Evolutionary conservation across 2,329 filamentous ascomycete species (phyloP).

Genomic region (Lasiodiplodia theobromae): DNA sequence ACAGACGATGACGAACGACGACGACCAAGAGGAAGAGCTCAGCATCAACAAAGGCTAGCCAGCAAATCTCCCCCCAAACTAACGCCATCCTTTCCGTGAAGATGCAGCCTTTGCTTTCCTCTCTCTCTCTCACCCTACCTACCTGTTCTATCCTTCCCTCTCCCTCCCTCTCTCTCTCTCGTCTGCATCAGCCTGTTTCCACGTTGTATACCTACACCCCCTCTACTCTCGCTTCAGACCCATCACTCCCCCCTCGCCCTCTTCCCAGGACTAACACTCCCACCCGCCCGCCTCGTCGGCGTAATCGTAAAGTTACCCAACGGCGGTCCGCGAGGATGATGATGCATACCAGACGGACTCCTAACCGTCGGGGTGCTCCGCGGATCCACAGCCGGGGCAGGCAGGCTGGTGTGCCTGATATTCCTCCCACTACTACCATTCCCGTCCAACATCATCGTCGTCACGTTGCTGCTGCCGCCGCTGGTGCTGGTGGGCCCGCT

Average conservation of each 20-base stretch:
- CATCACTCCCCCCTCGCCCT: constrained; percentile 14
- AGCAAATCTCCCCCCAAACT: too few relatives aligned
- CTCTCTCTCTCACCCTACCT: neutral
- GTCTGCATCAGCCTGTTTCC: too few relatives aligned
- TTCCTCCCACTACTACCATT: neutral
- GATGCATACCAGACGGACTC: constrained; percentile 2
- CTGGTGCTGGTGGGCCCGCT: constrained; percentile 2
- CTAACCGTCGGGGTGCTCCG: constrained; percentile 11
- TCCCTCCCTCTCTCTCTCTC: too few relatives aligned
- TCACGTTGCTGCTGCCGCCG: neutral
- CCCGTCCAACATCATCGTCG: neutral
- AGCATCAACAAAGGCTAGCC: neutral
- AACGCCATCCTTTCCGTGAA: too few relatives aligned
- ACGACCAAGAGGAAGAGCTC: too few relatives aligned
- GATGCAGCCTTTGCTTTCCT: neutral
- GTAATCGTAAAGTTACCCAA: constrained; percentile 25
- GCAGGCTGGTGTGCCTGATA: constrained; percentile 9
- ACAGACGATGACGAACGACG: too few relatives aligned
- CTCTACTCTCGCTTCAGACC: neutral
- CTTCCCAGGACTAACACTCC: constrained; percentile 20
- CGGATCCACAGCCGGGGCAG: neutral
- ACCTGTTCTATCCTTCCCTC: neutral
- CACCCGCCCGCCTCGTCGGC: constrained; percentile 9
- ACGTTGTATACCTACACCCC: too few relatives aligned
- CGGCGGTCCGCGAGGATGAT: constrained; percentile 13